A percentile compares a stretch with the other conserved stretches of the same genome.
Evolutionary conservation across 371 early-diverging fungal species (phyloP).

Genomic region (Saksenaea vasiformis): DNA sequence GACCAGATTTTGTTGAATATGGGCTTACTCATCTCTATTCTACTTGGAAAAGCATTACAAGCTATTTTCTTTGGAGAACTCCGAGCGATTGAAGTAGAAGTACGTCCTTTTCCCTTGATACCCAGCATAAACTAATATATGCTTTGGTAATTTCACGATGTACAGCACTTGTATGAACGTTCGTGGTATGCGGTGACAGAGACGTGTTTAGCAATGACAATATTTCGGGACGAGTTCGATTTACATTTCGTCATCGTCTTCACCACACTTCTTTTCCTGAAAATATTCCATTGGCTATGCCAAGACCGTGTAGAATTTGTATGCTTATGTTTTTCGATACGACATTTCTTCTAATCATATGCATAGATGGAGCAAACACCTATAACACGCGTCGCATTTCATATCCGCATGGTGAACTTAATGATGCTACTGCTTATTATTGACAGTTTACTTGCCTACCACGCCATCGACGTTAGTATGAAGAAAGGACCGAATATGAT

Average conservation of each 20-base stretch:
- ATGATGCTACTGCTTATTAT: constrained; percentile 64
- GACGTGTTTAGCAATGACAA: constrained; percentile 93
- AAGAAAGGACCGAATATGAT: constrained; percentile 82
- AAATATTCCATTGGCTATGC: constrained; percentile 95
- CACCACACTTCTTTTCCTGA: constrained; percentile 81
- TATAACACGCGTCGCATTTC: constrained; percentile 59
- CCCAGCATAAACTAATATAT: background rate
- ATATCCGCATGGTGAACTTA: constrained; percentile 69
- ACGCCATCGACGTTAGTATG: constrained; percentile 66
- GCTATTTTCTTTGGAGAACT: constrained; percentile 89
- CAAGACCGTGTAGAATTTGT: constrained; percentile 93
- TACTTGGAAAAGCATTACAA: constrained; percentile 76
- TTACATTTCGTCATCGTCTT: constrained; percentile 82
- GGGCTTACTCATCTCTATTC: constrained; percentile 74
- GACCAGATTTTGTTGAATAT: constrained; percentile 79
- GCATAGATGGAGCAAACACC: constrained; percentile 86
- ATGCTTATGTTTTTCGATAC: constrained; percentile 27
- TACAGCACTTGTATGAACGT: constrained; percentile 90
- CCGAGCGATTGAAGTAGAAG: constrained; percentile 90
- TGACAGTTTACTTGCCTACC: constrained; percentile 70
- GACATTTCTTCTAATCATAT: background rate
- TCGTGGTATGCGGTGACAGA: constrained; percentile 97
- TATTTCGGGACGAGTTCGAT: constrained; percentile 94
- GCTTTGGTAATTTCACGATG: constrained; percentile 2
- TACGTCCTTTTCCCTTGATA: constrained; percentile 21